Percentiles rank a stretch among this genome's conserved stretches.
These are phyloP conservation scores for Thalassia testudinum DNA, from an alignment of 116 monocot genomes.

Conservation along the genomic window DNA sequence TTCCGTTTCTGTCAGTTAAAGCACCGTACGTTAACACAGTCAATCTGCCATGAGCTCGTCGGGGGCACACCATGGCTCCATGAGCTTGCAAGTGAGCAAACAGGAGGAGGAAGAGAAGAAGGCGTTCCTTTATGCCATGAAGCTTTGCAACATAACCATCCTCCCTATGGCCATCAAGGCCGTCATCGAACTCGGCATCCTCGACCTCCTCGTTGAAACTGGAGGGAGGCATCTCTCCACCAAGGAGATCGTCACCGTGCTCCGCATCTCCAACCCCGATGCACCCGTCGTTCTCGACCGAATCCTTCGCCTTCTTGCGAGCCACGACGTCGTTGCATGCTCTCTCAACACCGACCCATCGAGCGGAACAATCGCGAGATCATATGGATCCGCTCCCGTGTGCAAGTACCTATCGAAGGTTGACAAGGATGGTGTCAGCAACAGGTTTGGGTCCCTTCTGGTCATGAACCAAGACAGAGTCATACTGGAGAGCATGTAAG, in stretches of 20 bases:
- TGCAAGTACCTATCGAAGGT: conserved; percentile 17
- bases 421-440: conserved; percentile 33
- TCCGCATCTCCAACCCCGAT: no score
- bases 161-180: conserved; percentile 37
- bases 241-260: conserved; percentile 7
- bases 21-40: no score
- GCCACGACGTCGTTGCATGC: conserved; percentile 25
- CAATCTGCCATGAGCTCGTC: no score
- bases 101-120: conserved; percentile 11
- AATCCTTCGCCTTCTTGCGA: no score
- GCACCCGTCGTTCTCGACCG: conserved; percentile 28
- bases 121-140: conserved; percentile 24
- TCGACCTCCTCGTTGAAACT: conserved; percentile 21
- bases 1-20: no score
- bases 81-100: no score
- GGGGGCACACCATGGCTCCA: no score
- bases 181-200: conserved; percentile 28
- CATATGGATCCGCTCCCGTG: no score
- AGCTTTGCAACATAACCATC: conserved; percentile 19
- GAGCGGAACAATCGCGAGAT: no score
- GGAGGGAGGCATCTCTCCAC: conserved; percentile 17
- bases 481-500: conserved; percentile 16
- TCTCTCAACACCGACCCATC: not conserved
- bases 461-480: conserved; percentile 5
- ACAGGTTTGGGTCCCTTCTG: conserved; percentile 10